Evolutionary conservation across 345 rosid genomes (phyloP), one percentile per base, ranked within the genome.

Genomic region (Arabidopsis suecica): DNA sequence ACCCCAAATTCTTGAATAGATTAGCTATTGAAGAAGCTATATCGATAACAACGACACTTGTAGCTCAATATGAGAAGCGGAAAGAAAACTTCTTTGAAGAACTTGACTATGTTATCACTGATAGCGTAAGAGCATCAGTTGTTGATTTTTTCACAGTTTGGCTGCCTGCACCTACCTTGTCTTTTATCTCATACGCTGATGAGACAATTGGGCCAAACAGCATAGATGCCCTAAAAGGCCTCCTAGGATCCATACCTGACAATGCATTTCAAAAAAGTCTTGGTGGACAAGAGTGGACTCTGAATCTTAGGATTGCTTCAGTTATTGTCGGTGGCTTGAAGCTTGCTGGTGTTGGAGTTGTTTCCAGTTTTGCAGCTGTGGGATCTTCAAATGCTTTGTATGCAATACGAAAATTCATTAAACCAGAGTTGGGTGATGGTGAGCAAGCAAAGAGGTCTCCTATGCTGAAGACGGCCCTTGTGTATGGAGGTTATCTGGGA

Each of bases 91-190:
- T 93, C 82, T 86, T 91, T 71, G 97, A 88, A 73, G 98, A 93
- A 82, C 84, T 93, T 50, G 98, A 93, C 73, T 91, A 93, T 76
- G 97, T 93, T 34, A 87, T 93, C 44, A 93, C 97, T 1, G 98
- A 93, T 77, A 91, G 93, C 22, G 79, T 86, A 40, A 83, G 97
- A 72, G 98, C 93, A 71, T 22, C 72, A 5, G 96, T 93, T 30
- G 97, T 89, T 61, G 97, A 93, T 75, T 93, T 93, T 62, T 93
- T 93, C 75, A 89, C 96, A 0, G 97, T 91, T 32, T 93, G 97
- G 96, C 94, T 93, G 71, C 96, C 98, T 68, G 94, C 97, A 22
- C 98, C 98, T 65, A 91, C 96, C 59, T 71, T 93, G 59, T 91
- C 97, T 9, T 93, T 93, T 72, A 84, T 91, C 72, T 89, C 94